These are phyloP conservation scores for Neospora caninum DNA, from an alignment of 169 alveolate genomes.

Conservation along the genomic window DNA sequence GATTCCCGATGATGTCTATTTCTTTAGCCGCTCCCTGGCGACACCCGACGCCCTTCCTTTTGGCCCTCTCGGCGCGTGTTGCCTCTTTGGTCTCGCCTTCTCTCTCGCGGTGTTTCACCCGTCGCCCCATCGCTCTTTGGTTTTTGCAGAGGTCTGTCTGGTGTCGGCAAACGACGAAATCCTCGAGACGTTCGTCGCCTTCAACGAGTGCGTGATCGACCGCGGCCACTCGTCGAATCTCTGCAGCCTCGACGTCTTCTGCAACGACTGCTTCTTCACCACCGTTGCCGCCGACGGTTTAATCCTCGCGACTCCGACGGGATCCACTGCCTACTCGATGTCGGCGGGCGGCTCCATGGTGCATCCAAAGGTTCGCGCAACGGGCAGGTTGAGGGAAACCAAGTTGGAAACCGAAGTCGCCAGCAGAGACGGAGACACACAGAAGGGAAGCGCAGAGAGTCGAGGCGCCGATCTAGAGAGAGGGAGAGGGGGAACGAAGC, in stretches of 20 bases:
- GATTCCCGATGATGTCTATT: no score
- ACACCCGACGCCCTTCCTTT: background rate
- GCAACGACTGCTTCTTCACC: slow-evolving; percentile 75
- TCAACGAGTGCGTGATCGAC: slow-evolving; percentile 81
- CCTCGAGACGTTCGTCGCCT: slow-evolving; percentile 64
- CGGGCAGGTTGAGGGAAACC: background rate
- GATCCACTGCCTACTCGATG: slow-evolving; percentile 98
- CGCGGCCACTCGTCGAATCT: slow-evolving; percentile 77
- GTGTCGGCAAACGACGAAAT: slow-evolving; percentile 1
- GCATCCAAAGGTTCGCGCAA: slow-evolving; percentile 84
- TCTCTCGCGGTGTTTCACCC: background rate
- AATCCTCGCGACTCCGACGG: slow-evolving; percentile 96
- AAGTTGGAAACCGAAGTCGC: no score
- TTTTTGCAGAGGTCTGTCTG: background rate
- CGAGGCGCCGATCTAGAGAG: no score
- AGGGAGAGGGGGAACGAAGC: no score
- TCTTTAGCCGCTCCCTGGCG: background rate
- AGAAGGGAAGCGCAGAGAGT: no score
- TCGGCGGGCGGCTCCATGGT: slow-evolving; percentile 98
- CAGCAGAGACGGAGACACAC: background rate
- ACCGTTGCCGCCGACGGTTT: slow-evolving; percentile 83
- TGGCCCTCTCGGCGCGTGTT: no score
- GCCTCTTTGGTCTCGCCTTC: background rate
- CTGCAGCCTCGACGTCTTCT: slow-evolving; percentile 75
- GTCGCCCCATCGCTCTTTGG: background rate